These are phyloP conservation scores for Verticillium nonalfalfae DNA, from an alignment of 2,329 filamentous ascomycete genomes.

Conservation along the genomic window DNA sequence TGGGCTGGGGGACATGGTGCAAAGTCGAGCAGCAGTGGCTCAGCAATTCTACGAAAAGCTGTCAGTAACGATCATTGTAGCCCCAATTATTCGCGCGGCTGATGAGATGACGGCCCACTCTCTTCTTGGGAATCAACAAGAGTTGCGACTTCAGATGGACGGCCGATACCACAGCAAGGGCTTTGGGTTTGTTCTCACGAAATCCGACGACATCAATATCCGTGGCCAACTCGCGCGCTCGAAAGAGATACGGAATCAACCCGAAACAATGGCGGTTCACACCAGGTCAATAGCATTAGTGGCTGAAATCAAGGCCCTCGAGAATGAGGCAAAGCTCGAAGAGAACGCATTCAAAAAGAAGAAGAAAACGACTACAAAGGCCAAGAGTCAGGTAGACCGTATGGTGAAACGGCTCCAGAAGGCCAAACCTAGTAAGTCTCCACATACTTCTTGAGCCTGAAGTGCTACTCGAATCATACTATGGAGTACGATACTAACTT, in stretches of 20 bases:
- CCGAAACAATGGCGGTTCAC: not conserved
- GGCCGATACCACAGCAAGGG: slow-evolving; percentile 14
- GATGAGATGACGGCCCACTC: slow-evolving; percentile 15
- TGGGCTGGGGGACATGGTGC: slow-evolving; percentile 36
- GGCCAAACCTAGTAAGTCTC: not conserved
- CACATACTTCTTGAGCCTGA: too few species aligned
- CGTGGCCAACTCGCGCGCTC: not conserved
- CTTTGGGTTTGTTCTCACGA: slow-evolving; percentile 19
- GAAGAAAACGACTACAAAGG: not conserved
- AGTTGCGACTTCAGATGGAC: slow-evolving; percentile 18
- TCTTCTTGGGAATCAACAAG: slow-evolving; percentile 19
- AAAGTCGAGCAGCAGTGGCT: slow-evolving; percentile 18
- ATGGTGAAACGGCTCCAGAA: not conserved
- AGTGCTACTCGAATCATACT: not conserved
- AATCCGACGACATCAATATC: slow-evolving; percentile 18
- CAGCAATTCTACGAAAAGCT: slow-evolving; percentile 11
- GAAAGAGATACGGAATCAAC: not conserved
- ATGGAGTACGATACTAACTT: not conserved
- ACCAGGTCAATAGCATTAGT: not conserved
- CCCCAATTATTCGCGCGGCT: slow-evolving; percentile 15
- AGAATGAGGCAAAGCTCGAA: not conserved
- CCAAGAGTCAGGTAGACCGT: not conserved
- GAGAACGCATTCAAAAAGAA: not conserved
- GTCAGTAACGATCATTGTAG: slow-evolving; percentile 19
- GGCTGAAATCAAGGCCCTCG: not conserved